Conservation (phyloP, 2,329 filamentous ascomycete genomes). For the Escovopsis sp. region DNA sequence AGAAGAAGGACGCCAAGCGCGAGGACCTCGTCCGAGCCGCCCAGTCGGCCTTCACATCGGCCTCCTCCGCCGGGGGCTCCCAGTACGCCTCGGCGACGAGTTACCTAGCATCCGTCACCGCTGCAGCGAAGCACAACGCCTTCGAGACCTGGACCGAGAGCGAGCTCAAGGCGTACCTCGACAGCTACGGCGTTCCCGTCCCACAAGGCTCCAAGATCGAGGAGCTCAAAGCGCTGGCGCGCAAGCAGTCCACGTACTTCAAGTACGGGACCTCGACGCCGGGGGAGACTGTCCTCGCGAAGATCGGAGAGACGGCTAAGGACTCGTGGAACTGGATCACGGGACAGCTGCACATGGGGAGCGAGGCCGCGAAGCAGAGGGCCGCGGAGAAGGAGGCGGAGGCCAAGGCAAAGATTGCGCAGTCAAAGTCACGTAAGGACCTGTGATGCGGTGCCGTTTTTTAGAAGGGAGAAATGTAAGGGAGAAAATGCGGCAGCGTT, state of each 20-base stretch:
- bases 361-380: constrained; percentile 34
- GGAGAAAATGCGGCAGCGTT: no score
- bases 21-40: constrained; percentile 59
- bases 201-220: constrained; percentile 56
- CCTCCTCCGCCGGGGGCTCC: constrained; percentile 41
- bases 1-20: constrained; percentile 50
- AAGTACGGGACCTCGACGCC: constrained; percentile 58
- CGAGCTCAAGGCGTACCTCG: constrained; percentile 65
- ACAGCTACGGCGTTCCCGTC: constrained; percentile 56
- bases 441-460: neutral
- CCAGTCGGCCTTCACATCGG: constrained; percentile 43
- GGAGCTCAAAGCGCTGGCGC: constrained; percentile 54
- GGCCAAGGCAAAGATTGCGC: constrained; percentile 17
- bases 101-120: constrained; percentile 52
- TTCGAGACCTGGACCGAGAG: constrained; percentile 63
- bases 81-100: constrained; percentile 55
- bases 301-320: constrained; percentile 36
- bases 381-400: constrained; percentile 20
- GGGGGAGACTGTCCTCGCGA: constrained; percentile 49
- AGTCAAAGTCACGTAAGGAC: constrained; percentile 16
- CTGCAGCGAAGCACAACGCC: constrained; percentile 45
- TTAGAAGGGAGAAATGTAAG: neutral
- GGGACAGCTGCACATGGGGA: constrained; percentile 32
- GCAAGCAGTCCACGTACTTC: constrained; percentile 63
- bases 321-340: constrained; percentile 37